Evolutionary conservation across 805 yeast species (phyloP).

Genomic region (Kregervanrija delftensis): DNA sequence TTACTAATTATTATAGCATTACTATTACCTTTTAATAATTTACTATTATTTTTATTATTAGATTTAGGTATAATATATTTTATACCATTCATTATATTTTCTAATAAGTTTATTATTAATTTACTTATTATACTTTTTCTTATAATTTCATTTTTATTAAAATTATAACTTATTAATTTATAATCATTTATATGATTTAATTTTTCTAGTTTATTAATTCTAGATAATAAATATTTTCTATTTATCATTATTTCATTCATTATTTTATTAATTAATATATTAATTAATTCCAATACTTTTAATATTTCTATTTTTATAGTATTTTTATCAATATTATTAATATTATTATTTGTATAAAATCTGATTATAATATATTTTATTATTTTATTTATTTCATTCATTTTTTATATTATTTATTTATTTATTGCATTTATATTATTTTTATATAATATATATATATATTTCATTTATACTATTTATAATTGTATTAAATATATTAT

Average conservation of each 20-base stretch:
- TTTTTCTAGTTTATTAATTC: conserved; percentile 6
- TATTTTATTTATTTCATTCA: neutral
- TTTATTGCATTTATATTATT: neutral
- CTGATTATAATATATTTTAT: no score
- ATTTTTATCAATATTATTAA: no score
- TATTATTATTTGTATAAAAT: no score
- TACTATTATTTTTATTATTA: no score
- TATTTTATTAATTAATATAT: conserved; percentile 2
- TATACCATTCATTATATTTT: conserved; percentile 4
- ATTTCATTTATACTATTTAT: no score
- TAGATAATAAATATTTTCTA: conserved; percentile 2
- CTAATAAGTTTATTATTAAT: conserved; percentile 8
- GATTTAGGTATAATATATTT: conserved; percentile 1
- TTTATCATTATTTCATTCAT: neutral
- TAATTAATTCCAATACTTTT: conserved; percentile 1
- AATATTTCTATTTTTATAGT: conserved; percentile 4
- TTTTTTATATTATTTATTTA: conserved; percentile 1
- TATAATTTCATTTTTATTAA: conserved; percentile 7
- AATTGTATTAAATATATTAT: no score
- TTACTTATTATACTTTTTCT: conserved; percentile 5
- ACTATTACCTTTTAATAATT: neutral
- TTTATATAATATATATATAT: no score
- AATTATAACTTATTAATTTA: conserved; percentile 7
- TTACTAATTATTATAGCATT: conserved; percentile 9
- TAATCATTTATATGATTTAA: conserved; percentile 6